Evolutionary conservation across 208 protist genomes (phyloP), one percentile per base, ranked within the genome.

Genomic region (Kentomonas sorsogonicus): DNA sequence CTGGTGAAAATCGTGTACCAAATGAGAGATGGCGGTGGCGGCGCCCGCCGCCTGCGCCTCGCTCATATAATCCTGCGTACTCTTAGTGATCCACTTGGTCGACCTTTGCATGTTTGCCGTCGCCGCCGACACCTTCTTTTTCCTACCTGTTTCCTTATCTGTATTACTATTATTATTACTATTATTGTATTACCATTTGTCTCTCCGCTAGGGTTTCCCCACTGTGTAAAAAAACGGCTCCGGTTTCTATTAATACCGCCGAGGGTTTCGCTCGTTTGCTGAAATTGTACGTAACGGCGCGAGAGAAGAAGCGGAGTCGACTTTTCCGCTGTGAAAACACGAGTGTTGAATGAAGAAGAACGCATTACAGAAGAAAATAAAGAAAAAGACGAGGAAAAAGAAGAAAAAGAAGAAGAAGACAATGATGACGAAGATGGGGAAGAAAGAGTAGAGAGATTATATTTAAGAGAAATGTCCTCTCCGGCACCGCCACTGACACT

Each of bases 51-150:
- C 7, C 31, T 90, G 78, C 9, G 63, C 72, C 64, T 93, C 86
- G 22, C 56, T 73, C 67, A 89, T 83, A 67, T 93, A 93, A 55
- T 93, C 86, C 67, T 89, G 90, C 26, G 86, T 93, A 56, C 83
- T 90, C 67, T 89, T 90, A 27, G 80, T 87, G 48, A 89, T 80
- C 86, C 86, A 93, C 25, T 68, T 69, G 34, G 52, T 68, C n/a
- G n/a, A n/a, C n/a, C n/a, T n/a, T n/a, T n/a, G n/a, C n/a, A 15
- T 62, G 65, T 15, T 57, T 25, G 23, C 22, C 39, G 4, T 22
- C 31, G 23, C 33, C 46, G 34, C 10, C 22, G 16, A n/a, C 53
- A 25, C 33, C 33, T 36, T 36, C 7, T 52, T 52, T 30, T 52
- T 52, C 27, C n/a, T 5, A 5, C 3, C 9, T 6, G 13, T n/a